phyloP scores from a whole-genome alignment of 371 early-diverging fungal species.

The Rhizopus microsporus region DNA sequence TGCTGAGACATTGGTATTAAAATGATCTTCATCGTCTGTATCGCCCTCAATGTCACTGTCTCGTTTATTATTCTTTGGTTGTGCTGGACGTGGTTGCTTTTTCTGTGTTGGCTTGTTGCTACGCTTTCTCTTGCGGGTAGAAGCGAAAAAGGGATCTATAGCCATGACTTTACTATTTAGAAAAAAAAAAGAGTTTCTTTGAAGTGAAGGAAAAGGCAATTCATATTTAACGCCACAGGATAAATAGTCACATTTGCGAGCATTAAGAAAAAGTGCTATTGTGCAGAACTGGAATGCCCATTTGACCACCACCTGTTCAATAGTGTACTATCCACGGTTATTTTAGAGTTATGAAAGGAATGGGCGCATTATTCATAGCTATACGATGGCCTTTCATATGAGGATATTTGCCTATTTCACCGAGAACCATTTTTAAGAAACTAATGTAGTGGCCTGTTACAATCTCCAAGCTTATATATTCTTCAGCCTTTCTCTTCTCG shows the following conservation, averaged over 20 bases:
- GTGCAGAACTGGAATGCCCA: too few relatives aligned
- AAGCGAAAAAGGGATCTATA: slow-evolving; percentile 39
- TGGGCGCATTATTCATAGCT: too few relatives aligned
- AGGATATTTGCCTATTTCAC: too few relatives aligned
- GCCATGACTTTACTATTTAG: slow-evolving; percentile 13
- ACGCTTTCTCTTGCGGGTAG: slow-evolving; percentile 41
- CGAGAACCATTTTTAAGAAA: too few relatives aligned
- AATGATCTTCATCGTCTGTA: slow-evolving; percentile 47
- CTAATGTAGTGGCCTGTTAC: too few relatives aligned
- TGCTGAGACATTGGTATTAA: slow-evolving; percentile 49
- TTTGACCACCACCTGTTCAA: too few relatives aligned
- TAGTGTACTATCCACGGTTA: too few relatives aligned
- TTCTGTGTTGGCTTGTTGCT: slow-evolving; percentile 6
- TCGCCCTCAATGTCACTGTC: slow-evolving; percentile 40
- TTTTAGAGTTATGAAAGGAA: too few relatives aligned
- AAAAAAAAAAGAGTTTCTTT: slow-evolving; percentile 14
- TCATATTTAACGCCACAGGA: slow-evolving; percentile 17
- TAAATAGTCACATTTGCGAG: slow-evolving; percentile 9
- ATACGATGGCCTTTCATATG: too few relatives aligned
- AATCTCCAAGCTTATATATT: too few relatives aligned
- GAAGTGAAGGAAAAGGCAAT: slow-evolving; percentile 5
- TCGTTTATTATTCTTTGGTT: slow-evolving; percentile 1
- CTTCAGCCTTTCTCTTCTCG: too few relatives aligned
- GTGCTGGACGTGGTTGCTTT: slow-evolving; percentile 9
- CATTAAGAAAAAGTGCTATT: not conserved